Percentiles rank a stretch among this genome's conserved stretches.
Conservation (phyloP, 257 asterid genomes). For the Gentiana straminea region DNA sequence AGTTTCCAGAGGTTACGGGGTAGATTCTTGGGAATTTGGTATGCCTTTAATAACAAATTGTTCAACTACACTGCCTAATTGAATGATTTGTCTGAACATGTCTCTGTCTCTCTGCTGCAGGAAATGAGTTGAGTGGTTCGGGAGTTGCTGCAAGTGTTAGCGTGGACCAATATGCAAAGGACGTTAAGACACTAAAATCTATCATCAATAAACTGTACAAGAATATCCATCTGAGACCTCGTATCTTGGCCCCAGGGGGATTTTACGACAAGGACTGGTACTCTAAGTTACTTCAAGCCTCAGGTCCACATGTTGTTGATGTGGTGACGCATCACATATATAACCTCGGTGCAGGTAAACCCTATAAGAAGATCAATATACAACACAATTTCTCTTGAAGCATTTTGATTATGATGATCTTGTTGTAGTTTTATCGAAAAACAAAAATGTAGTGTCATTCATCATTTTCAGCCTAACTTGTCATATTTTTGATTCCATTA, state of each 20-base stretch:
- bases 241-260: conserved; percentile 82
- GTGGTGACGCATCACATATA: conserved; percentile 76
- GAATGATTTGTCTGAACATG: conserved; percentile 9
- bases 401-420: neutral
- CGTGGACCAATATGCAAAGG: conserved; percentile 71
- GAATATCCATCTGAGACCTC: conserved; percentile 32
- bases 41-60: conserved; percentile 8
- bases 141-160: conserved; percentile 80
- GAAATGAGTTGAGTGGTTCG: conserved; percentile 81
- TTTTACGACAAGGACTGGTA: conserved; percentile 85
- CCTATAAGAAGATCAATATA: conserved; percentile 2
- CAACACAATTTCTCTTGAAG: neutral
- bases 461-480: too few relatives aligned
- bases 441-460: too few relatives aligned
- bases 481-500: too few relatives aligned
- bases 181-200: conserved; percentile 34
- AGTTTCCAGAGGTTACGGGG: conserved; percentile 51
- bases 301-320: conserved; percentile 53
- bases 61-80: conserved; percentile 1
- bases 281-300: conserved; percentile 44
- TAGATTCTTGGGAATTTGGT: conserved; percentile 98
- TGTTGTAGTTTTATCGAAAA: too few relatives aligned
- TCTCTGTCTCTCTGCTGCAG: conserved; percentile 24
- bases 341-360: conserved; percentile 73
- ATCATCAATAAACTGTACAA: conserved; percentile 39